Conservation (phyloP, 31 red algal species). For the Odonthalia washingtoniensis region DNA sequence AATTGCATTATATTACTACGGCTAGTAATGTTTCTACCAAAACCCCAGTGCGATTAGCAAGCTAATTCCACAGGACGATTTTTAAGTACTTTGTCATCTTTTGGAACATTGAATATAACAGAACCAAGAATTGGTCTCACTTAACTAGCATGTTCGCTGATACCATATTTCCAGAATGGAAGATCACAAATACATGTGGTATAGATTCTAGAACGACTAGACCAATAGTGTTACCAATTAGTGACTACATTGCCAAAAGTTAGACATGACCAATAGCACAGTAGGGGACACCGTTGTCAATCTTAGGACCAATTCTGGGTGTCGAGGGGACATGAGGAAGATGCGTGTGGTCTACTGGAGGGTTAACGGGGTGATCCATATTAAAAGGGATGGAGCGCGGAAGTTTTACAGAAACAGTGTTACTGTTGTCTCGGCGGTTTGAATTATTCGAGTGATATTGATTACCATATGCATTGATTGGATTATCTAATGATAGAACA, state of each 20-base stretch:
- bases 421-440: background rate
- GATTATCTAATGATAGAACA: background rate
- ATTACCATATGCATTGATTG: too few relatives aligned
- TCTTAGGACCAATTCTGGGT: background rate
- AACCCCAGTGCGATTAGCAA: conserved; percentile 35
- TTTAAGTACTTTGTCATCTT: too few relatives aligned
- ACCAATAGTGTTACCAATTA: background rate
- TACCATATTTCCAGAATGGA: conserved; percentile 38
- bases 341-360: background rate
- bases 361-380: background rate
- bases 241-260: background rate
- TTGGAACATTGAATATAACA: too few relatives aligned
- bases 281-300: conserved; percentile 44
- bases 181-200: background rate
- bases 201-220: background rate
- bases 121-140: too few relatives aligned
- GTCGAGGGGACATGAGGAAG: too few relatives aligned
- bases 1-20: conserved; percentile 41
- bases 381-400: background rate
- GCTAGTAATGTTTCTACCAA: conserved; percentile 38
- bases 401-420: background rate
- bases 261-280: conserved; percentile 21
- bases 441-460: background rate
- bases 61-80: conserved; percentile 38
- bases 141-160: conserved; percentile 28